Base-by-base conservation (phyloP, 2,329 filamentous ascomycete genomes). In the Botrytis hyacinthi region DNA sequence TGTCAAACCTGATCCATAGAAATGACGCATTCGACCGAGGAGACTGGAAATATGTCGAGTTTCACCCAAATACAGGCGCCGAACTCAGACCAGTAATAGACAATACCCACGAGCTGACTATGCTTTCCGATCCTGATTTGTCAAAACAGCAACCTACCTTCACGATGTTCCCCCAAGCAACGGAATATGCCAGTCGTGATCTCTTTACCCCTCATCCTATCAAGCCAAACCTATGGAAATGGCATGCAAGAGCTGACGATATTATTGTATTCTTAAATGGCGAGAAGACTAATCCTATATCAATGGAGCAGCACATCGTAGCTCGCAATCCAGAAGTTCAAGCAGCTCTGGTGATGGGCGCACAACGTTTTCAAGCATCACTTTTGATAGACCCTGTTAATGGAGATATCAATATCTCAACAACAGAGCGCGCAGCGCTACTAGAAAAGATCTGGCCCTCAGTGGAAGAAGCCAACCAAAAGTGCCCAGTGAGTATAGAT, bases 221-320 rank as follows among this genome's bases (percentile, higher is more conserved):
- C 4, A 81, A 82, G 9, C 75, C 78, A 0, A 73, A 77, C 48
- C 76, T 81, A 1, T 85, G 82, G 81, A 78, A 76, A 16, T 83
- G 79, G 70, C 51, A 78, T 29, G 83, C 82, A 14, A 78, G 83
- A 16, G 73, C 76, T 10, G 83, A 85, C 65, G 84, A 85, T 76
- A 79, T 84, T 29, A 82, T 85, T 46, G 82, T 84, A 0, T 78
- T 84, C 35, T 81, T 80, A 29, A 84, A 82, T 61, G 84, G 84
- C 2, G 83, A 84, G 70, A 85, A 85, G 74, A 80, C 84, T 46
- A 84, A 85, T 51, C 84, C 84, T 0, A 75, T 82, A 29, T 63
- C 57, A 1, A 63, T 71, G 69, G 59, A 71, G 32, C 69, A 71
- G n/a, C 44, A 71, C 18, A 35, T 71, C 5, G 26, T 70, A n/a